Conservation (phyloP, 2,329 filamentous ascomycete species). For the Penicillium sp. region DNA sequence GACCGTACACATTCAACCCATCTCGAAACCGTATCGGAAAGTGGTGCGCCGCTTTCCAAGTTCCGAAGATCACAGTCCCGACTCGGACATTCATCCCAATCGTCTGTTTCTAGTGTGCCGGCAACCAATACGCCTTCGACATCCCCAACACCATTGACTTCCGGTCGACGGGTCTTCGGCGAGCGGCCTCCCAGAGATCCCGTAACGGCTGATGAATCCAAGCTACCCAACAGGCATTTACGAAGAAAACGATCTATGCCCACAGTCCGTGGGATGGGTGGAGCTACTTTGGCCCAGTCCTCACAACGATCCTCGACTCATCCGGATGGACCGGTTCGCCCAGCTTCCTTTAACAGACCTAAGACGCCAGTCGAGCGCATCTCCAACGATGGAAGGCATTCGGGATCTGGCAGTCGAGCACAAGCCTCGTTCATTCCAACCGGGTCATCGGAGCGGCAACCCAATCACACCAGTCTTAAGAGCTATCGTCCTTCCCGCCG, state of each 20-base stretch:
- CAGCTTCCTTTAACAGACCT: conserved; percentile 42
- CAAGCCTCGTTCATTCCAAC: conserved; percentile 73
- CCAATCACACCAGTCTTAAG: conserved; percentile 72
- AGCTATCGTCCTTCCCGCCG: conserved; percentile 66
- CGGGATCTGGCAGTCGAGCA: conserved; percentile 49
- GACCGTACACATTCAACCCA: conserved; percentile 64
- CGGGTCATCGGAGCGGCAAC: conserved; percentile 66
- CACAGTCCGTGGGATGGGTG: conserved; percentile 46
- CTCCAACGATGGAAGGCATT: conserved; percentile 35
- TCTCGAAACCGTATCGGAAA: conserved; percentile 90
- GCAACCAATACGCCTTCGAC: conserved; percentile 58
- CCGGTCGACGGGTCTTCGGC: conserved; percentile 57
- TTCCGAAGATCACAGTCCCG: conserved; percentile 62
- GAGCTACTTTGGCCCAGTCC: conserved; percentile 27
- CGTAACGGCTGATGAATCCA: conserved; percentile 42
- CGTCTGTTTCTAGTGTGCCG: conserved; percentile 61
- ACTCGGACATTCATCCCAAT: conserved; percentile 62
- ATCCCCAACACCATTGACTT: conserved; percentile 54
- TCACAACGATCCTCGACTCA: conserved; percentile 38
- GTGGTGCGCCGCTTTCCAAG: conserved; percentile 64
- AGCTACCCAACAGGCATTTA: conserved; percentile 52
- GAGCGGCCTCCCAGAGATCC: conserved; percentile 34
- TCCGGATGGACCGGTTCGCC: conserved; percentile 33
- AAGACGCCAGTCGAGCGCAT: conserved; percentile 66
- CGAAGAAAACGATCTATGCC: conserved; percentile 59